Conservation (phyloP, 805 yeast species). For the Nakazawaea sp. region DNA sequence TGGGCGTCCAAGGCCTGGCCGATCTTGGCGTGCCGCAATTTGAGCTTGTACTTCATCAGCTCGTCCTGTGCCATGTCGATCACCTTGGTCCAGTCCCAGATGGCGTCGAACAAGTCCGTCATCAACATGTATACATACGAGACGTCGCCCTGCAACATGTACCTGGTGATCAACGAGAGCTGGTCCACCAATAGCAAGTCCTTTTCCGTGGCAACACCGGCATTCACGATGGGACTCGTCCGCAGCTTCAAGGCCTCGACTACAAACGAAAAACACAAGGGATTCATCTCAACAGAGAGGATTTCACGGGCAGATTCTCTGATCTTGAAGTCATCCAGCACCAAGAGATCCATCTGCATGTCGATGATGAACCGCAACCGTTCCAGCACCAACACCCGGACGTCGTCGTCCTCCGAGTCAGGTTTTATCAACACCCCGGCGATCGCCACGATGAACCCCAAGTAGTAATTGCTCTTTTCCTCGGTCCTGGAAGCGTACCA, state of each 20-base stretch:
- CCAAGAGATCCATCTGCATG: conserved; percentile 18
- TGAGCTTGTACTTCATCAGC: conserved; percentile 25
- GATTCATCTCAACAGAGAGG: conserved; percentile 57
- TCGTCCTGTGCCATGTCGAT: conserved; percentile 23
- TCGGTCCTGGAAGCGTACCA: conserved; percentile 1
- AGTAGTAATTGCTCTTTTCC: neutral
- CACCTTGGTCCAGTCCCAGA: conserved; percentile 18
- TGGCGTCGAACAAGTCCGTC: conserved; percentile 9
- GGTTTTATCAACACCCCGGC: conserved; percentile 52
- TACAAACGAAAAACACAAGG: conserved; percentile 43
- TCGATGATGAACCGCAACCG: conserved; percentile 20
- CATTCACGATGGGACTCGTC: conserved; percentile 23
- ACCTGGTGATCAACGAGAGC: conserved; percentile 36
- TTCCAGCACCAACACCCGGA: conserved; percentile 19
- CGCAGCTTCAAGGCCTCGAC: conserved; percentile 35
- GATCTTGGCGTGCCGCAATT: conserved; percentile 32
- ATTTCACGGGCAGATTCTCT: conserved; percentile 73
- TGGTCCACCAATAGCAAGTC: conserved; percentile 40
- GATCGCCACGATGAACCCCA: conserved; percentile 62
- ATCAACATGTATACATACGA: neutral
- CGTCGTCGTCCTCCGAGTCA: conserved; percentile 19
- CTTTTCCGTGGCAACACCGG: conserved; percentile 19
- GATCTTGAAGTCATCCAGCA: conserved; percentile 23
- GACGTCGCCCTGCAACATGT: conserved; percentile 24
- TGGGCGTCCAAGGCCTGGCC: conserved; percentile 24